These are phyloP conservation scores for Picea abies DNA, from an alignment of 83 land plant genomes.

Conservation along the genomic window DNA sequence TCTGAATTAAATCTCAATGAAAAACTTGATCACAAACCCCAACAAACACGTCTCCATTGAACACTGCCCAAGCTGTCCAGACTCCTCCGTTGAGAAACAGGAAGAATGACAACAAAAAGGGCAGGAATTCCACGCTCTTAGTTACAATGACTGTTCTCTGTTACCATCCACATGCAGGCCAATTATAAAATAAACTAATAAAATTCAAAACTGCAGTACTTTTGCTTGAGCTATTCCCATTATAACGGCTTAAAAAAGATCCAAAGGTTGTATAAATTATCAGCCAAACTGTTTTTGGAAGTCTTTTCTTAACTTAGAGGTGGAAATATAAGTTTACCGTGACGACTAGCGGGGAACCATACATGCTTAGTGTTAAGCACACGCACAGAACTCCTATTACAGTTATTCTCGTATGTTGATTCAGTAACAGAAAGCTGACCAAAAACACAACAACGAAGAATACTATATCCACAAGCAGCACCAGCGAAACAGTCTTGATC, in stretches of 20 bases:
- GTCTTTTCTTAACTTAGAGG: too few species aligned
- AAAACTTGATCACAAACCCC: neutral
- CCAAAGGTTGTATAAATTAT: too few species aligned
- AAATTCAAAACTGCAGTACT: too few species aligned
- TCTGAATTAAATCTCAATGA: too few species aligned
- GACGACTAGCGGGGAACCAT: slow-evolving; percentile 56
- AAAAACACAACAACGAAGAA: slow-evolving; percentile 38
- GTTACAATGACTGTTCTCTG: slow-evolving; percentile 67
- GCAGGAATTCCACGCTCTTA: slow-evolving; percentile 87
- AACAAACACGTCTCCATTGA: slow-evolving; percentile 40
- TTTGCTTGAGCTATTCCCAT: too few species aligned
- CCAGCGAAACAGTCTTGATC: slow-evolving; percentile 33
- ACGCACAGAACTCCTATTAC: slow-evolving; percentile 51
- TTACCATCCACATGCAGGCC: neutral
- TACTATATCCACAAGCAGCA: slow-evolving; percentile 32
- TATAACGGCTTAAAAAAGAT: too few species aligned
- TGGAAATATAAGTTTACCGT: slow-evolving; percentile 41
- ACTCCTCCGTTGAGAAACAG: slow-evolving; percentile 69
- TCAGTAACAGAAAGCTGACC: slow-evolving; percentile 34
- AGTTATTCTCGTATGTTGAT: slow-evolving; percentile 19
- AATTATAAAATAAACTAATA: too few species aligned
- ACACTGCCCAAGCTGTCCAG: slow-evolving; percentile 62
- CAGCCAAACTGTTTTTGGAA: too few species aligned
- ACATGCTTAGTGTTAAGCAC: slow-evolving; percentile 57
- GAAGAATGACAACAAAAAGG: slow-evolving; percentile 82